phyloP scores from a whole-genome alignment of 2,329 filamentous ascomycete species.

The Eurotiales sp. region DNA sequence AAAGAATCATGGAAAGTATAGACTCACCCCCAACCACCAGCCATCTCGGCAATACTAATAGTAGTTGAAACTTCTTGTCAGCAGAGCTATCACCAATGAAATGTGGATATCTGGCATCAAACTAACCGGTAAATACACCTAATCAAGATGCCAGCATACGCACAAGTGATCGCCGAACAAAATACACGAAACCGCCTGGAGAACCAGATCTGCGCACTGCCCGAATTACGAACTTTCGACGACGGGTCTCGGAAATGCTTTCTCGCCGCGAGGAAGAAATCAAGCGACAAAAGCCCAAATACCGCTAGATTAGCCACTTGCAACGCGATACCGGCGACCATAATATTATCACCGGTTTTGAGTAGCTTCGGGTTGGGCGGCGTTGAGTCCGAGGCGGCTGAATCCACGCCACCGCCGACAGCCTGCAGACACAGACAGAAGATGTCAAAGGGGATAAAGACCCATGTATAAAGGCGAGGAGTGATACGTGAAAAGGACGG shows the following conservation, averaged over 20 bases:
- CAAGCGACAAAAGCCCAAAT: constrained; percentile 23
- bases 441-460: constrained; percentile 54
- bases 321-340: constrained; percentile 39
- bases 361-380: constrained; percentile 12
- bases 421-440: constrained; percentile 52
- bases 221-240: constrained; percentile 1
- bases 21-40: constrained; percentile 55
- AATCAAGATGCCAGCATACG: constrained; percentile 16
- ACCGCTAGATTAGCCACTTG: constrained; percentile 35
- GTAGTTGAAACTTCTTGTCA: too few species aligned
- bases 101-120: background rate
- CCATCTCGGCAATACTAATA: constrained; percentile 58
- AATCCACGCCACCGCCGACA: constrained; percentile 50
- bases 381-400: constrained; percentile 30
- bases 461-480: constrained; percentile 47
- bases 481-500: constrained; percentile 37
- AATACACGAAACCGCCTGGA: constrained; percentile 22
- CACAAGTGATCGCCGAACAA: constrained; percentile 16
- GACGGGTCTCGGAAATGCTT: constrained; percentile 9
- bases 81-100: background rate
- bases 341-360: constrained; percentile 27
- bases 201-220: constrained; percentile 14
- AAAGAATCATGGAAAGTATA: background rate
- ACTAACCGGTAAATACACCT: constrained; percentile 36
- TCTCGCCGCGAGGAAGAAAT: constrained; percentile 20